Base-by-base conservation (phyloP, 805 yeast genomes). In the Starmerella vaccinii region DNA sequence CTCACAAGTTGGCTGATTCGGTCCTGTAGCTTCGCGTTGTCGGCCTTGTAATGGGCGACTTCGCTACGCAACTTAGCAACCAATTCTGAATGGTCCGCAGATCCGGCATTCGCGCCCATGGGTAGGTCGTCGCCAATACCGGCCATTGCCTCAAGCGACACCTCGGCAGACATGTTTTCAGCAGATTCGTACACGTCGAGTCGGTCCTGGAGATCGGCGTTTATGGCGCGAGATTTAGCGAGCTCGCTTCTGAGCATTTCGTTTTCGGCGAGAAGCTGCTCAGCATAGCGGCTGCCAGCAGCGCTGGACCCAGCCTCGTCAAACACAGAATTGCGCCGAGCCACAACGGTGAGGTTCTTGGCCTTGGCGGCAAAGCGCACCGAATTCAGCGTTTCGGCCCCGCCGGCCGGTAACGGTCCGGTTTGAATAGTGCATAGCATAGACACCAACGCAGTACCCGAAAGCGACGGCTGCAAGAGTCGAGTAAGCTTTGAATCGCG, bases 291-390 rank as follows among this genome's bases (percentile, higher is more conserved):
- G 18, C 57, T 54, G 42, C 75, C 44, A 18, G 72, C 74, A 15
- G 73, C 80, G 10, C 44, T 44, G 8, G 29, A 22, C 3, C 48
- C 46, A 9, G 32, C 46, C 32, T 63, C 63, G 2, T 67, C 62
- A 32, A 61, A 57, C 24, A 59, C 60, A 45, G 58, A 61, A 35
- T 65, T 60, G 19, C 75, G 76, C 47, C 75, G 75, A 5, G 85
- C 95, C 49, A 73, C 75, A 59, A 89, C 74, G 12, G 79, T 73
- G 46, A 92, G 80, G 63, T 90, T 87, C 61, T 88, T 89, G 1
- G 97, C 97, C 53, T 96, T 72, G 0, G 95, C 84, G 0, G 96
- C 97, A 69, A 92, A 92, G 47, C 97, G 69, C 23, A 92, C 71
- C 0, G 97, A 89, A 63, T 86, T 87, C 35, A 81, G 71, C 0